Evolutionary conservation across 1,284 basidiomycete genomes (phyloP).

Genomic region (Lentinula novae-zelandiae): DNA sequence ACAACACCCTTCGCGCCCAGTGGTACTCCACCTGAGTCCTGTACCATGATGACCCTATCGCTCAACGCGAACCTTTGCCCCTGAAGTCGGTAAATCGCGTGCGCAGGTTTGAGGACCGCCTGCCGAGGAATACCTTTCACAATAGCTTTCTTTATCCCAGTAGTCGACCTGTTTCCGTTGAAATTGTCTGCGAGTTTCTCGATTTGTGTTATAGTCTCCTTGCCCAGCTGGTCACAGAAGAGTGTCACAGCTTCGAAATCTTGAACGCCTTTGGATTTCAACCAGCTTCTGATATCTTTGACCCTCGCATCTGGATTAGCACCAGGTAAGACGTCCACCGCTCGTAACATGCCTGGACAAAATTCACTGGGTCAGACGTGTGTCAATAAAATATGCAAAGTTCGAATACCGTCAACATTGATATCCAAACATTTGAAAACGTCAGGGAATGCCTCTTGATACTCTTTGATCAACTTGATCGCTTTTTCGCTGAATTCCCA

Average conservation of each 20-base stretch:
- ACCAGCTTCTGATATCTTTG: conserved; percentile 81
- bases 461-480: conserved; percentile 77
- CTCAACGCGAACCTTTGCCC: conserved; percentile 89
- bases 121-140: conserved; percentile 93
- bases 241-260: conserved; percentile 93
- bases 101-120: conserved; percentile 90
- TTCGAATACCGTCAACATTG: conserved; percentile 60
- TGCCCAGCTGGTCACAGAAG: conserved; percentile 88
- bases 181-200: conserved; percentile 73
- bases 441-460: conserved; percentile 81
- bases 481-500: conserved; percentile 97
- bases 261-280: conserved; percentile 81
- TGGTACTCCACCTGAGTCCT: conserved; percentile 93
- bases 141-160: conserved; percentile 81
- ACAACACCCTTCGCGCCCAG: conserved; percentile 92
- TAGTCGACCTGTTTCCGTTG: conserved; percentile 53
- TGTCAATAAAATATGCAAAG: not conserved
- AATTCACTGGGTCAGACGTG: not conserved
- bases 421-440: conserved; percentile 70
- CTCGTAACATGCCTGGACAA: conserved; percentile 63
- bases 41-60: conserved; percentile 96
- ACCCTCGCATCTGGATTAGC: conserved; percentile 69
- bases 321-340: conserved; percentile 70
- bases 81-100: conserved; percentile 87
- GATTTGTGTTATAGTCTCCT: conserved; percentile 77